Evolutionary conservation across 2,329 filamentous ascomycete species (phyloP), one percentile per base, ranked within the genome.

Genomic region (Monosporascus ibericus): DNA sequence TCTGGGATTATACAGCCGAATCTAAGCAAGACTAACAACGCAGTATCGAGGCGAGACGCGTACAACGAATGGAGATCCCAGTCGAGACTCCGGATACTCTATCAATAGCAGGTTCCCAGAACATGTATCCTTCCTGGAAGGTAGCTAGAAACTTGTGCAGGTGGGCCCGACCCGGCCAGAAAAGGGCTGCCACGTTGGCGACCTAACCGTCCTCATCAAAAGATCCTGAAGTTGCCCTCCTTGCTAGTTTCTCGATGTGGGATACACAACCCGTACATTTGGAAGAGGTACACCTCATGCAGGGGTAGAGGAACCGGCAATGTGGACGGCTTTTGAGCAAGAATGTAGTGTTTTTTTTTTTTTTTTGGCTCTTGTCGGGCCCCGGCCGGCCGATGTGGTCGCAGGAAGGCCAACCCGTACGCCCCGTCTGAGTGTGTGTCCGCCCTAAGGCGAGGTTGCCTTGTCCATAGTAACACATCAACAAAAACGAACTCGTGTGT

Each of bases 121-220:
- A 27, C 49, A 54, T 52, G 52, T 48, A 50, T 58, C 55, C 50
- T 53, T 53, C 50, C 50, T 57, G 58, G 55, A 57, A 57, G 54
- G 56, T 59, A 58, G 53, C 59, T 55, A 56, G 53, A 64, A 34
- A 61, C 59, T 60, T 58, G 60, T 63, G 61, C 57, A 58, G 54
- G 65, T 66, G 65, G 65, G 59, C 64, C 61, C 59, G 52, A 55
- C 48, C 55, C 50, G 60, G 56, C 65, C 65, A 66, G 57, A 60
- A 60, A 59, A 49, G 42, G 57, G 55, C 55, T 65, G 65, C 65
- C 65, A 67, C 65, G 65, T 67, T 58, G 60, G 54, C 51, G 59
- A 57, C 52, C 62, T 59, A 63, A 64, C 60, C 50, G 53, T 55
- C 57, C 55, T 50, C 49, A 50, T 58, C 58, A 60, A 60, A 61